Evolutionary conservation across 148 eudicot genomes (phyloP).

Genomic region (Selenicereus undatus): DNA sequence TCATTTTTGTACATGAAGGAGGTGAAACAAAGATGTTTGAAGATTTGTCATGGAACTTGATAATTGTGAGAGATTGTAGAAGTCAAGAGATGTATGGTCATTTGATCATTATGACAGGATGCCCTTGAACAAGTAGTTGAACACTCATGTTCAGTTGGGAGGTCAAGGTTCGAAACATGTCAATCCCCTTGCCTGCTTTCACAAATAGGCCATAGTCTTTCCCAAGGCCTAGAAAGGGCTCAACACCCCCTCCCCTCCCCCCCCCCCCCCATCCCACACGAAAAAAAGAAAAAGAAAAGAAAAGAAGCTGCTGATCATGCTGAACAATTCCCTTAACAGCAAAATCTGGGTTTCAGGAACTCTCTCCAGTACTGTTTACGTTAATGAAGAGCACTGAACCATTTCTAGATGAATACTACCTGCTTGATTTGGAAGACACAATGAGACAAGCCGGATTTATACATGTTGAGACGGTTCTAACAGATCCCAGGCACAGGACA

Average conservation of each 20-base stretch:
- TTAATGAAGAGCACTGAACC: slow-evolving; percentile 99
- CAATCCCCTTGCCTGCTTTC: no score
- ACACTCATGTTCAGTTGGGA: not conserved
- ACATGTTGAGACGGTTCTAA: slow-evolving; percentile 56
- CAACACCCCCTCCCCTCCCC: not conserved
- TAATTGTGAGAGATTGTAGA: not conserved
- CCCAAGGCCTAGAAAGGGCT: not conserved
- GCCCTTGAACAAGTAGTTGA: not conserved
- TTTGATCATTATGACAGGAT: not conserved
- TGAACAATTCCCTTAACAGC: not conserved
- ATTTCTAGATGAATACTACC: slow-evolving; percentile 88
- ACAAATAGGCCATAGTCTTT: not conserved
- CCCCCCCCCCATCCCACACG: not conserved
- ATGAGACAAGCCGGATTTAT: slow-evolving; percentile 65
- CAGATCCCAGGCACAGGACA: slow-evolving; percentile 94
- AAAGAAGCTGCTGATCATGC: not conserved
- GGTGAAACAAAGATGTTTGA: not conserved
- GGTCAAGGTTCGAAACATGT: not conserved
- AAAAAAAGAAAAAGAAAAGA: not conserved
- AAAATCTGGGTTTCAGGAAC: slow-evolving; percentile 44
- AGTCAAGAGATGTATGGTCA: not conserved
- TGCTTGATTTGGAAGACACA: slow-evolving; percentile 69
- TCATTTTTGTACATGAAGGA: not conserved
- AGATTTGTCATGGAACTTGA: not conserved
- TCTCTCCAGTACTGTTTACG: slow-evolving; percentile 87